These are phyloP conservation scores for Hypoxylon sp. DNA, from an alignment of 2,329 filamentous ascomycete genomes.

Conservation along the genomic window DNA sequence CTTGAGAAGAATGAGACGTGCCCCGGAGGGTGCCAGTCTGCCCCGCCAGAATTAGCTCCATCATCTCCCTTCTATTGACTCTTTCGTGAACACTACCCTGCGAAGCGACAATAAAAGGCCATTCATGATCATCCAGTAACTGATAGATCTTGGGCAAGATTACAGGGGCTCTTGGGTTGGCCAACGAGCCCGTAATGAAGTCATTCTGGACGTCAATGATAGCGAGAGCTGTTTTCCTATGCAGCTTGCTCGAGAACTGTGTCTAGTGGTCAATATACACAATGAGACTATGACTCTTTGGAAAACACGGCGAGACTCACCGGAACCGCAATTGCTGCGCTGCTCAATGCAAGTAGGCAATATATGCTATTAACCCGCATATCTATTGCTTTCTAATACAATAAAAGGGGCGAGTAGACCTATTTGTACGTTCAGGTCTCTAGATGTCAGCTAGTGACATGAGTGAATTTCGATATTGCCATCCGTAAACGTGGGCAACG, in stretches of 20 bases:
- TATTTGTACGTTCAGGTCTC: neutral
- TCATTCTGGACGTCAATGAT: constrained; percentile 45
- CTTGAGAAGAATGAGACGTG: constrained; percentile 42
- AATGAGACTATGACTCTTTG: neutral
- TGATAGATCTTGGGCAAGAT: constrained; percentile 44
- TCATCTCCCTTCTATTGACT: neutral
- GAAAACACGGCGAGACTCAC: constrained; percentile 12
- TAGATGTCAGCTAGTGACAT: neutral
- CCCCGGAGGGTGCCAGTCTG: constrained; percentile 41
- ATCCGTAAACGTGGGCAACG: neutral
- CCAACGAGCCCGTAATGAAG: constrained; percentile 43
- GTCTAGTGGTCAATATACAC: neutral
- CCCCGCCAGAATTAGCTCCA: neutral
- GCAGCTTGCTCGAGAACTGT: constrained; percentile 39
- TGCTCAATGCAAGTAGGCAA: constrained; percentile 14
- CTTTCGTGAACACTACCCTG: constrained; percentile 28
- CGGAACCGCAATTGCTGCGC: constrained; percentile 22
- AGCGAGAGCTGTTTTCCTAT: constrained; percentile 42
- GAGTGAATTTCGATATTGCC: neutral
- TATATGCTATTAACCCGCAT: constrained; percentile 26
- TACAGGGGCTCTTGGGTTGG: constrained; percentile 37
- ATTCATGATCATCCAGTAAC: constrained; percentile 41
- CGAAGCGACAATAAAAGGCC: constrained; percentile 44
- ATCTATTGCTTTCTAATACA: neutral
- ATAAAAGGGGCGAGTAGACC: neutral